Evolutionary conservation across 2,329 filamentous ascomycete species (phyloP), one percentile per base, ranked within the genome.

Genomic region (Zasmidium cellare): DNA sequence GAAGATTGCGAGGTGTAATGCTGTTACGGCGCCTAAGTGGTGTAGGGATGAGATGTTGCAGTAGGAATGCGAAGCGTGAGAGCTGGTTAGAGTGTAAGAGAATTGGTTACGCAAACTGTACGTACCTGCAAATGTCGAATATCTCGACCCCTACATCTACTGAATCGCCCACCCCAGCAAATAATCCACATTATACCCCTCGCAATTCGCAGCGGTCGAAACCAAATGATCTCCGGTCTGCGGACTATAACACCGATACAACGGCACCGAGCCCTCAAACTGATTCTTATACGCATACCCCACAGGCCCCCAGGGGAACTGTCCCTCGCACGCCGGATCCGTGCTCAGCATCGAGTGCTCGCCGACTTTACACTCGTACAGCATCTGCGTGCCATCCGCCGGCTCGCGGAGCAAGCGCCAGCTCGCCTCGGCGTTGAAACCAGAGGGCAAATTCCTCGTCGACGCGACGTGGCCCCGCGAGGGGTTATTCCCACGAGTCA

Each of bases 1-100:
- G 3, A 65, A 60, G 50, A 70, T 72, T 1, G 74, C 71, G 22
- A 70, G 69, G 49, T 76, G 74, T 57, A 77, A 76, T 62, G 73
- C 73, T 3, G 65, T 76, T 0, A 67, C 60, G n/a, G 72, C 73
- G 46, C 74, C 74, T 1, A 65, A 67, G 51, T 67, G 69, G 45
- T 77, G 74, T 52, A 60, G 58, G n/a, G 73, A 75, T 60, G 57
- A 28, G n/a, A 63, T 62, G 60, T 53, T 68, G 51, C 59, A 66
- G 53, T 61, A n/a, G n/a, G n/a, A 62, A 24, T 51, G 2, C 16
- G 19, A 20, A 14, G 46, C 16, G 12, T 19, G 16, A 2, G 46
- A 22, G 19, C 2, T 23, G 16, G 20, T 20, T n/a, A 14, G 14
- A n/a, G n/a, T n/a, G n/a, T n/a, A n/a, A n/a, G n/a, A n/a, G n/a